Evolutionary conservation across 768 basidiomycete genomes (phyloP), one percentile per base, ranked within the genome.

Genomic region (Gloeostereum incarnatum): DNA sequence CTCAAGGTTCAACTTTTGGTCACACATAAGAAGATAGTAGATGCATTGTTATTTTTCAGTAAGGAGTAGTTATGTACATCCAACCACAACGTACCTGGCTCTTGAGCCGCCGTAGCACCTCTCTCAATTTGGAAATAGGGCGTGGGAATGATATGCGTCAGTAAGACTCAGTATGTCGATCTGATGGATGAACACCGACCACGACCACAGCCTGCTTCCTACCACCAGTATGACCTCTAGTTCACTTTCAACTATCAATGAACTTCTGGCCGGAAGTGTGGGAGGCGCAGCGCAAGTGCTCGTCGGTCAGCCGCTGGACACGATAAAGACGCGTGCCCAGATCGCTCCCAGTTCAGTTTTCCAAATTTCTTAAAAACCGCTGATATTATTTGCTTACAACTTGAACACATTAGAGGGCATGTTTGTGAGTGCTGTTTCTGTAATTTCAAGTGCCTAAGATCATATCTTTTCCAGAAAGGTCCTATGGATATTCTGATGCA

Each of bases 251-350:
- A 87, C 83, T 0, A 52, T 81, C 27, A 88, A 90, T 48, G 87
- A 89, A 52, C 74, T 97, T 20, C 58, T 93, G 17, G 84, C 92
- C 0, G 93, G 93, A 4, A 88, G 85, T 55, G 72, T 89, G 5
- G 93, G 79, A 22, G 94, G 94, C n/a, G 91, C 91, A 2, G 81
- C 88, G 0, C 94, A 98, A 50, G 93, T 98, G 9, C 65, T 97
- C 8, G 84, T 92, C 14, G 91, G 93, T 2, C 93, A 94, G 48
- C 89, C 88, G 1, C 66, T 92, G 19, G 89, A 91, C 52, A 91
- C 89, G 0, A 58, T 91, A 56, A 91, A 91, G 67, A 89, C 88
- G 17, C 72, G 89, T 35, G 87, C 89, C 8, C 88, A 92, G 57
- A 81, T 82, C 48, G 84, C 87, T 24, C 83, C 87, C 13, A 78